Base-by-base conservation (phyloP, 306 rosid genomes). In the Cercis canadensis region DNA sequence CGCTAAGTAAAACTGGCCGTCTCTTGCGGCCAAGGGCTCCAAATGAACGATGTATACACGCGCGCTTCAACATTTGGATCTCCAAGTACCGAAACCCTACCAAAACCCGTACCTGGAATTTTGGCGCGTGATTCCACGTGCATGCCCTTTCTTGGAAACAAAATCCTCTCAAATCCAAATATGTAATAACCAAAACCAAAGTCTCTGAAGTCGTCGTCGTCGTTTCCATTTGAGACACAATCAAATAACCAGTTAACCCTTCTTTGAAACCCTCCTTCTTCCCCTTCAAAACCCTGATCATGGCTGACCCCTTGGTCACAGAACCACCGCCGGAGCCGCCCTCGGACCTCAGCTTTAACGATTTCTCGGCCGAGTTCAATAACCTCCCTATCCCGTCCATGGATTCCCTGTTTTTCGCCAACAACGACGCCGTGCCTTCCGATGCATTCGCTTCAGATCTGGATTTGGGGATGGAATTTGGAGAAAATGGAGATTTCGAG, bases 321-420 rank as follows among this genome's bases (percentile, higher is more conserved):
- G 81, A 51, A n/a, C 53, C 70, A 1, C 70, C 71, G 36, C 47
- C n/a, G n/a, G n/a, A n/a, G n/a, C n/a, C n/a, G n/a, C n/a, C 78
- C 0, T 31, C 82, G 12, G 81, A 76, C 53, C 66, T 66, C 32
- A 72, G 56, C 3, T 46, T 69, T 46, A 59, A 34, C 11, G 65
- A 83, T 45, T 82, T 60, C 67, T 37, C 89, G 2, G 62, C 71
- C 5, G 87, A 78, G 4, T 73, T 86, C 69, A 78, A 85, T 4
- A 53, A 67, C 39, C 76, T 89, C 1, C 78, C 88, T 51, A 56
- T 83, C 19, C 97, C 95, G 0, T 85, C 88, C 53, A 73, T 89
- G 41, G 97, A 95, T 50, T 61, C 82, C 12, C 70, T 82, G 0
- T 88, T 87, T 47, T 70, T 81, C 58, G 49, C 86, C 0, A 74